phyloP scores from a whole-genome alignment of 768 basidiomycete genomes.

The Mycena filopes region DNA sequence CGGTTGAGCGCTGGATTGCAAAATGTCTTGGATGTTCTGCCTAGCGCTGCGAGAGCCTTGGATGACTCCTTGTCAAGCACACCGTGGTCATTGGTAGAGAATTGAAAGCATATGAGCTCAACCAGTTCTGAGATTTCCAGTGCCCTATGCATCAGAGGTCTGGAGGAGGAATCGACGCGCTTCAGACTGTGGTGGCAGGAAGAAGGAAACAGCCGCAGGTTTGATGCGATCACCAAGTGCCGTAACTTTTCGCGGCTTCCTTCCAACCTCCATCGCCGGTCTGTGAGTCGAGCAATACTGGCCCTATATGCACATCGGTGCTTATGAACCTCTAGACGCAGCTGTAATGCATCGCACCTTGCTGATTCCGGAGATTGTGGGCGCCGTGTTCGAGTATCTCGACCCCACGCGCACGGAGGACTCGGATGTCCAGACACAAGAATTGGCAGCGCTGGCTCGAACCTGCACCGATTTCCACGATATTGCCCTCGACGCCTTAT shows the following conservation, averaged over 20 bases:
- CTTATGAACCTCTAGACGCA: no score
- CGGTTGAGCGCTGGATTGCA: no score
- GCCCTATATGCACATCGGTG: not conserved
- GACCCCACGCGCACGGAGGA: not conserved
- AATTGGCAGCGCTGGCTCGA: not conserved
- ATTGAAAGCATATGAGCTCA: not conserved
- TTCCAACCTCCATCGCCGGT: no score
- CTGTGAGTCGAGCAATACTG: no score
- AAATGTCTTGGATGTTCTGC: no score
- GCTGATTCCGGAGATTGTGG: conserved; percentile 4
- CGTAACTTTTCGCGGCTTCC: no score
- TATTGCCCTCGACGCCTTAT: not conserved
- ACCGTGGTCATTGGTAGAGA: not conserved
- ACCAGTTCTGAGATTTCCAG: not conserved
- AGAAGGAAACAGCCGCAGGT: no score
- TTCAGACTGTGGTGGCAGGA: no score
- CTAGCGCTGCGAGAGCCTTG: not conserved
- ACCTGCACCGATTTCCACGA: not conserved
- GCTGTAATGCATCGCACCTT: conserved; percentile 6
- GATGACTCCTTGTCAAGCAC: not conserved
- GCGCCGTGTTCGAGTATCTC: not conserved
- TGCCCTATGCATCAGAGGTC: not conserved
- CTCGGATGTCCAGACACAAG: not conserved
- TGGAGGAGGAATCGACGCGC: no score
- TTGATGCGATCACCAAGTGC: no score